Evolutionary conservation across 2,329 filamentous ascomycete species (phyloP), one percentile per base, ranked within the genome.

Genomic region (Tolypocladium ovalisporum): DNA sequence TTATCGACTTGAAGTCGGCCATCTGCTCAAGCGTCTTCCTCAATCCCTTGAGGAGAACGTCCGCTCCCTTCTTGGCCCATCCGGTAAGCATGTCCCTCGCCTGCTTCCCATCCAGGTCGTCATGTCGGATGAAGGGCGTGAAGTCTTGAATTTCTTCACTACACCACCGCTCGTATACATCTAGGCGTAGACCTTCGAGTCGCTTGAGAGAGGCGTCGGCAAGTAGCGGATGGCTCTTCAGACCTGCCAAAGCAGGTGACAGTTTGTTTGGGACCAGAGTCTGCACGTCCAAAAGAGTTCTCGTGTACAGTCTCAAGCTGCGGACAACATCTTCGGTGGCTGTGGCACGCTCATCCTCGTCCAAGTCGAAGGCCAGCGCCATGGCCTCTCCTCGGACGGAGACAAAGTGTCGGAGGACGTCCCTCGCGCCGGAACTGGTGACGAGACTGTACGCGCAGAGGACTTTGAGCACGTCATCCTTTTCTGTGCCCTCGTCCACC

Each of bases 101-200:
- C 59, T 84, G 79, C 29, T 76, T 72, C 24, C 80, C 82, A 29
- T 85, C 81, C 5, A 89, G 71, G 62, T 94, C 88, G 62, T 92
- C 89, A 64, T 95, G 86, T 35, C 89, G 85, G 39, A 95, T 88
- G 74, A 90, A 96, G 0, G 92, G 92, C 1, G 86, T 93, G 67
- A 95, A 97, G 62, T 87, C 88, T 52, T 83, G 83, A 47, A 96
- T 88, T 59, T 95, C 90, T 9, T 91, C 85, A 22, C 88, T 81
- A 61, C 94, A 88, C 88, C 91, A 96, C 24, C 80, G 80, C 61
- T 86, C 84, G 65, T 90, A 85, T 12, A 94, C 74, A 66, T 96
- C 90, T 32, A 97, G 74, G 39, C 88, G 83, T 15, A 96, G 74
- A 19, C 86, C 87, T 62, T 89, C 83, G 1, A 94, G 71, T 1